phyloP scores from a whole-genome alignment of 1,284 basidiomycete genomes.

The Pseudozyma pruni region DNA sequence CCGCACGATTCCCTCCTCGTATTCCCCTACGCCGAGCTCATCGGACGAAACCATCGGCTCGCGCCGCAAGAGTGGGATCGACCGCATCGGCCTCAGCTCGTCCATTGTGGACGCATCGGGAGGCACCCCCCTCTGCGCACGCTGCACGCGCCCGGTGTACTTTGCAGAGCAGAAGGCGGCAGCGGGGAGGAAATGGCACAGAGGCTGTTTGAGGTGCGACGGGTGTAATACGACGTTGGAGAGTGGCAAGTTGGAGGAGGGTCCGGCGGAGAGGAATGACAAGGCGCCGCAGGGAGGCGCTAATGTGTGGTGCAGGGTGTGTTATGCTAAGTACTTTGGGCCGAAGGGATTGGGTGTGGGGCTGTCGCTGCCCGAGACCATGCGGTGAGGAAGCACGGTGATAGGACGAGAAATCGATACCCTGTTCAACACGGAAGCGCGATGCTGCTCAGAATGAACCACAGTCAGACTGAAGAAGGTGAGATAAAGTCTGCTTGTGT shows the following conservation, averaged over 20 bases:
- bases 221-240: conserved; percentile 62
- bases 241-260: conserved; percentile 61
- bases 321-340: conserved; percentile 63
- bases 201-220: conserved; percentile 64
- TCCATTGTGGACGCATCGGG: conserved; percentile 43
- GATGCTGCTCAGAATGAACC: too few species aligned
- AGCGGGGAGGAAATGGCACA: conserved; percentile 63
- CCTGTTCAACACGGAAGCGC: too few species aligned
- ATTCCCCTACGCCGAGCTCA: conserved; percentile 1
- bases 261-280: conserved; percentile 36
- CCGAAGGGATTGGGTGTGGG: conserved; percentile 49
- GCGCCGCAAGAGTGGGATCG: conserved; percentile 39
- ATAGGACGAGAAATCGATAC: background rate
- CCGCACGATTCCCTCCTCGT: conserved; percentile 14
- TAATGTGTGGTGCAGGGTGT: conserved; percentile 63
- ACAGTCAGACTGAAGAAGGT: too few species aligned
- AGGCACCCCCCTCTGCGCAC: conserved; percentile 62
- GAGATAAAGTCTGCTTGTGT: background rate
- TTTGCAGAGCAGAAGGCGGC: conserved; percentile 66
- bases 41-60: conserved; percentile 2
- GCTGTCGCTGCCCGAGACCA: conserved; percentile 41
- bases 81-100: conserved; percentile 48
- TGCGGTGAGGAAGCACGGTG: conserved; percentile 14
- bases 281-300: conserved; percentile 23
- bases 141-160: conserved; percentile 62